Evolutionary conservation across 2,329 filamentous ascomycete species (phyloP), one percentile per base, ranked within the genome.

Genomic region (Apiospora arundinis): DNA sequence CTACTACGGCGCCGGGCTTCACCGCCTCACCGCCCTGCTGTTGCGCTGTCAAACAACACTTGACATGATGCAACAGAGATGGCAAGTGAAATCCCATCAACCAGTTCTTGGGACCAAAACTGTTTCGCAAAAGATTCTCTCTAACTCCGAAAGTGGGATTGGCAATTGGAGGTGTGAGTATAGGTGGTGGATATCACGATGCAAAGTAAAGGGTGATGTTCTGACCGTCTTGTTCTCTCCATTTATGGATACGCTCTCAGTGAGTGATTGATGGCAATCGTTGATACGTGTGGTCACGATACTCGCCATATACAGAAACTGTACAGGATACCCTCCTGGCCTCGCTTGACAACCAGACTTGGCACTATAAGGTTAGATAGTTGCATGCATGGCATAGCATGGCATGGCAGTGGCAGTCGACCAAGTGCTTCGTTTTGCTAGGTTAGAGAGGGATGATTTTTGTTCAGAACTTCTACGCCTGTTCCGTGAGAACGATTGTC

Each of bases 1-100:
- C 56, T 40, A 63, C 56, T n/a, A 12, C 42, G 56, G 56, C 56
- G 56, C 56, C 56, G 56, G 56, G 56, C 56, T 63, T 63, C 56
- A 63, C 56, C 56, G 56, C 56, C 12, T 63, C 56, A 40, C 21
- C 56, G 32, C 56, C 56, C 56, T 63, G 56, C 18, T 63, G 56
- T 23, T 63, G 56, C 56, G 56, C 56, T 63, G 56, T 40, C 56
- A 63, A 63, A 63, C 56, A 63, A 8, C 56, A 40, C 56, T 63
- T 37, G 56, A 21, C 28, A 40, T 40, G 56, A 63, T 63, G 56
- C 56, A 40, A 63, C 56, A 5, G 21, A 32, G 32, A 63, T 40
- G 32, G 32, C 56, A 40, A 37, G 56, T 37, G 32, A 37, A 40
- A 63, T 63, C 56, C 32, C 32, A n/a, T 63, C 32, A 63, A 63